Evolutionary conservation across 2,329 filamentous ascomycete genomes (phyloP).

Genomic region (Lachnum nothofagi): DNA sequence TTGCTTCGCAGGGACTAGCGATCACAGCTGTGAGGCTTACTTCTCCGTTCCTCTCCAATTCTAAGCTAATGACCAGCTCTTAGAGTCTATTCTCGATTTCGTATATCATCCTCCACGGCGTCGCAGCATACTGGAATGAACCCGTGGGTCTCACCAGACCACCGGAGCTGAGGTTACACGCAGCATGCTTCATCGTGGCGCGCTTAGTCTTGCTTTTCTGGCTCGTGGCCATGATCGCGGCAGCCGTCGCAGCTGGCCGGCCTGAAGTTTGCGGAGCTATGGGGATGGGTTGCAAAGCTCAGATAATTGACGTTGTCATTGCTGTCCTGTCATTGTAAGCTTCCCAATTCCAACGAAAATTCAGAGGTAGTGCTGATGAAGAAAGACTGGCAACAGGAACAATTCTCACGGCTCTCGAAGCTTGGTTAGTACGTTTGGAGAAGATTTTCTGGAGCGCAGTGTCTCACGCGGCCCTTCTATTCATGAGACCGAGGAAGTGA

Average conservation of each 20-base stretch:
- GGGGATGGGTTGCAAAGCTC: conserved; percentile 12
- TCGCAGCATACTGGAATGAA: conserved; percentile 19
- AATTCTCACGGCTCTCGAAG: conserved; percentile 25
- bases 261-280: conserved; percentile 11
- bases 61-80: background rate
- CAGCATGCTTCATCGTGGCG: conserved; percentile 24
- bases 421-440: conserved; percentile 20
- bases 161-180: conserved; percentile 21
- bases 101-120: conserved; percentile 22
- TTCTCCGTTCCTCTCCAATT: background rate
- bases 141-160: conserved; percentile 18
- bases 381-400: conserved; percentile 21
- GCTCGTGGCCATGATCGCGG: conserved; percentile 19
- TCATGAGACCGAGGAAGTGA: conserved; percentile 4
- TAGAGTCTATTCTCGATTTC: conserved; percentile 21
- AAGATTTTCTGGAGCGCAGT: conserved; percentile 21
- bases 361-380: conserved; percentile 1
- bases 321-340: conserved; percentile 24
- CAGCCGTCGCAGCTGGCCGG: conserved; percentile 18
- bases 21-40: conserved; percentile 21
- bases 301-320: conserved; percentile 19
- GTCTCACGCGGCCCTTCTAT: conserved; percentile 12
- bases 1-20: conserved; percentile 15
- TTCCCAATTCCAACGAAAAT: background rate
- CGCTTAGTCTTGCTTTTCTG: conserved; percentile 21